A percentile compares a stretch with the other conserved stretches of the same genome.
These are phyloP conservation scores for Candida oleophila DNA, from an alignment of 805 yeast species.

Conservation along the genomic window DNA sequence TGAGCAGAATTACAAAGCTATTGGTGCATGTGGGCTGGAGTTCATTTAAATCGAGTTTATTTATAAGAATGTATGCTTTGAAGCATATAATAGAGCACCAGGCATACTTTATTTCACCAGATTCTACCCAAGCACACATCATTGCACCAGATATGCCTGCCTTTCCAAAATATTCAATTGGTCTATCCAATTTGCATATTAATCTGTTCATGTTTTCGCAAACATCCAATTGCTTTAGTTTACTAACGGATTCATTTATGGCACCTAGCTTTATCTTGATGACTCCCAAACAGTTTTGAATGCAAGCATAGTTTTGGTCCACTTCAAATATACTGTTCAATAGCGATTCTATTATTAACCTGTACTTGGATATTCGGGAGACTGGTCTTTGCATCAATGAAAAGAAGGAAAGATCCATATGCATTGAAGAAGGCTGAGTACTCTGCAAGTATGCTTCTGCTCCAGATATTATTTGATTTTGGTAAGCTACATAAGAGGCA, in stretches of 20 bases:
- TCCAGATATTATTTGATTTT: constrained; percentile 16
- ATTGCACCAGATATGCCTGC: constrained; percentile 45
- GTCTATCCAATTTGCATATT: constrained; percentile 1
- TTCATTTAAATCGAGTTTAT: not conserved
- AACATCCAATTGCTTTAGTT: constrained; percentile 18
- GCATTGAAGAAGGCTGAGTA: constrained; percentile 33
- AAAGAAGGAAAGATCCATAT: constrained; percentile 49
- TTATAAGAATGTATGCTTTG: constrained; percentile 1
- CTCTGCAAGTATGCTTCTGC: constrained; percentile 38
- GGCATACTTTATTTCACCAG: constrained; percentile 9
- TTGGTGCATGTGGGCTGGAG: not conserved
- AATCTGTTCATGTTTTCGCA: constrained; percentile 16
- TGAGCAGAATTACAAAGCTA: constrained; percentile 48
- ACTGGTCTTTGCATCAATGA: constrained; percentile 57
- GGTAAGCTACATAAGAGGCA: not conserved
- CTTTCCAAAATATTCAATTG: constrained; percentile 46
- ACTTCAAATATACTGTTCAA: constrained; percentile 20
- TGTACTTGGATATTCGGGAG: constrained; percentile 48
- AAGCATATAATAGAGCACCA: constrained; percentile 27
- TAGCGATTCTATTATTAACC: constrained; percentile 47
- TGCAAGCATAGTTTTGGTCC: constrained; percentile 14
- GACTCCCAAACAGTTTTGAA: constrained; percentile 12
- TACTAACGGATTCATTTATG: constrained; percentile 22
- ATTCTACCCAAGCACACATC: constrained; percentile 37
- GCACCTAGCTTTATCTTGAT: constrained; percentile 21